phyloP scores from a whole-genome alignment of 179 eudicot genomes.

The Kewa caespitosa region DNA sequence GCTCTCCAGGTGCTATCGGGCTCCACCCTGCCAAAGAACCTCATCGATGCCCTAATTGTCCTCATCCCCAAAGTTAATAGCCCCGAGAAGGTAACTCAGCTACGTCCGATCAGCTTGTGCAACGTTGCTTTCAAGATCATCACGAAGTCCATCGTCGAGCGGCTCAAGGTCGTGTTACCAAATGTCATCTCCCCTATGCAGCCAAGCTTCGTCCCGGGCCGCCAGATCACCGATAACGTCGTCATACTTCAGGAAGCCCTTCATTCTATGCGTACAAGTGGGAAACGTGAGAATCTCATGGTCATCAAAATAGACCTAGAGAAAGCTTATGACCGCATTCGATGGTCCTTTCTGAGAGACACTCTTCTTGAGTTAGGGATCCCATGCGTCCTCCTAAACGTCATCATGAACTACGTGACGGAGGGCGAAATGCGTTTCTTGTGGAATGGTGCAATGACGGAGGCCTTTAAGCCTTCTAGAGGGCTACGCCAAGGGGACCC shows the following conservation, averaged over 20 bases:
- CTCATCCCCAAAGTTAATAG: not conserved
- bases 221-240: not conserved
- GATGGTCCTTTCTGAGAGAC: not conserved
- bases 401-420: not conserved
- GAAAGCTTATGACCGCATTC: not conserved
- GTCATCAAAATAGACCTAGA: not conserved
- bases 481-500: not conserved
- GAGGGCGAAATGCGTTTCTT: not conserved
- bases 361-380: not conserved
- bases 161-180: not conserved
- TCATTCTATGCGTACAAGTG: not conserved
- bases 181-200: not conserved
- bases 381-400: not conserved
- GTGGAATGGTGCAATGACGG: not conserved
- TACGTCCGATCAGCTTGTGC: not conserved
- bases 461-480: not conserved
- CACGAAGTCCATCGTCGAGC: not conserved
- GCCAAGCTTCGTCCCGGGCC: not conserved
- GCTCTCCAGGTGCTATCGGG: not conserved
- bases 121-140: not conserved
- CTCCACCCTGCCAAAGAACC: not conserved
- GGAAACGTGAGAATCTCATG: not conserved
- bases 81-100: not conserved
- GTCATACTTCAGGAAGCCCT: not conserved
- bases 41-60: not conserved